A percentile compares a stretch with the other conserved stretches of the same genome.
Evolutionary conservation across 2,329 filamentous ascomycete genomes (phyloP).

Genomic region (Truncatella angustata): DNA sequence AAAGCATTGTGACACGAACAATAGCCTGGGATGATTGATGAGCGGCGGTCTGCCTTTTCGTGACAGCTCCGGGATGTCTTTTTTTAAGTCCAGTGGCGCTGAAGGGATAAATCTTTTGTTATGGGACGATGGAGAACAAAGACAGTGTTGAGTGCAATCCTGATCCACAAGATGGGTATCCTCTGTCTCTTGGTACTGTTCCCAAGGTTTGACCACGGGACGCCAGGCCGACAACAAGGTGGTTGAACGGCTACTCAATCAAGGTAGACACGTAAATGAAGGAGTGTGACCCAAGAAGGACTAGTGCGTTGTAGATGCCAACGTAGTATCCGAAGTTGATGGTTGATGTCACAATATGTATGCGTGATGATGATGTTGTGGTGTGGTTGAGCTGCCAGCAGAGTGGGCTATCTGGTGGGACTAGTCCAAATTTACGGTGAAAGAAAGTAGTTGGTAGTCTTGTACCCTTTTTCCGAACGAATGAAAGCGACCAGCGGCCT

Average conservation of each 20-base stretch:
- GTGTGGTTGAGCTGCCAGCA: conserved; percentile 6
- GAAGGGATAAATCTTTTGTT: too few relatives aligned
- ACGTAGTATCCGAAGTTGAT: background rate
- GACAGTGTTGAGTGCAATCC: too few relatives aligned
- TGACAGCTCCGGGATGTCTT: background rate
- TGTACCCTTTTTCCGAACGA: background rate
- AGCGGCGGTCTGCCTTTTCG: conserved; percentile 2
- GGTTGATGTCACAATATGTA: conserved; percentile 3
- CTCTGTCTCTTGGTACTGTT: background rate
- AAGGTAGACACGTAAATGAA: background rate
- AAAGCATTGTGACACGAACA: conserved; percentile 28
- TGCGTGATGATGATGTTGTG: conserved; percentile 1
- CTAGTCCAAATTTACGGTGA: background rate
- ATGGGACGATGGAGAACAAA: background rate
- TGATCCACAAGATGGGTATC: too few relatives aligned
- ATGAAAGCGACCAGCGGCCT: background rate
- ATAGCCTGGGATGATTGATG: conserved; percentile 9
- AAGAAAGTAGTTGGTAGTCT: background rate
- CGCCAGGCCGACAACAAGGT: background rate
- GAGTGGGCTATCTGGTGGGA: background rate
- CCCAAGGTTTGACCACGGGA: background rate
- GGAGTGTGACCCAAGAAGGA: background rate
- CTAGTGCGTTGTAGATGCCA: background rate
- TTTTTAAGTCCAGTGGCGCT: too few relatives aligned
- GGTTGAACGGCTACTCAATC: background rate